Conservation (phyloP, 2,329 filamentous ascomycete genomes). For the Albophoma yamanashiensis region DNA sequence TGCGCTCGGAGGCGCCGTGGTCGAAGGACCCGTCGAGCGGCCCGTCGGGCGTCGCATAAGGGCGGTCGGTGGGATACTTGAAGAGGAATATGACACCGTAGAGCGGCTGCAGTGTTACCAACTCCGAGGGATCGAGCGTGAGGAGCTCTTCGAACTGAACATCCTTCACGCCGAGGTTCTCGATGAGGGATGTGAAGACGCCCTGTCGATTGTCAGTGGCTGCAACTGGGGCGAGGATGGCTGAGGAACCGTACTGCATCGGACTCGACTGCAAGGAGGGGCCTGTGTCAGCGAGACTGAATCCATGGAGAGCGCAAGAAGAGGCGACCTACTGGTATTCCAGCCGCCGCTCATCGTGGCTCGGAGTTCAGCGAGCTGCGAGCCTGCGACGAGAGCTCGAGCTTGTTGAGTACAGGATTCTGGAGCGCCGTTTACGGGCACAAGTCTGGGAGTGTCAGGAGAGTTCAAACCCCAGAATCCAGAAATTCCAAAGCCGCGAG, state of each 20-base stretch:
- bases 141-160: conserved; percentile 97
- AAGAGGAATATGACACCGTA: conserved; percentile 99
- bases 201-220: conserved; percentile 39
- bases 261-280: conserved; percentile 58
- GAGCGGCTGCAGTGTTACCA: conserved; percentile 62
- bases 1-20: conserved; percentile 56
- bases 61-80: conserved; percentile 74
- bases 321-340: conserved; percentile 64
- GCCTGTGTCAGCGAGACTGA: conserved; percentile 1
- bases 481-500: background rate
- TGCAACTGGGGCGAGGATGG: background rate
- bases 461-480: background rate
- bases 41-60: conserved; percentile 45
- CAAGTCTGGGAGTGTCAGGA: background rate
- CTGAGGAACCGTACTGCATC: conserved; percentile 60
- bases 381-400: background rate
- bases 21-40: conserved; percentile 80
- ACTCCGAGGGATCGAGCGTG: conserved; percentile 67
- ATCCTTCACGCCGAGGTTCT: conserved; percentile 78
- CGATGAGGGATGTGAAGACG: conserved; percentile 94
- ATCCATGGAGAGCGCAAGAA: background rate
- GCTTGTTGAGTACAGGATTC: background rate
- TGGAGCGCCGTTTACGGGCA: too few relatives aligned
- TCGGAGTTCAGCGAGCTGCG: background rate
- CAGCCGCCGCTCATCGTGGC: conserved; percentile 66